Percentiles rank a stretch among this genome's conserved stretches.
These are phyloP conservation scores for Aspergillus pseudoterreus DNA, from an alignment of 2,329 filamentous ascomycete genomes.

Conservation along the genomic window DNA sequence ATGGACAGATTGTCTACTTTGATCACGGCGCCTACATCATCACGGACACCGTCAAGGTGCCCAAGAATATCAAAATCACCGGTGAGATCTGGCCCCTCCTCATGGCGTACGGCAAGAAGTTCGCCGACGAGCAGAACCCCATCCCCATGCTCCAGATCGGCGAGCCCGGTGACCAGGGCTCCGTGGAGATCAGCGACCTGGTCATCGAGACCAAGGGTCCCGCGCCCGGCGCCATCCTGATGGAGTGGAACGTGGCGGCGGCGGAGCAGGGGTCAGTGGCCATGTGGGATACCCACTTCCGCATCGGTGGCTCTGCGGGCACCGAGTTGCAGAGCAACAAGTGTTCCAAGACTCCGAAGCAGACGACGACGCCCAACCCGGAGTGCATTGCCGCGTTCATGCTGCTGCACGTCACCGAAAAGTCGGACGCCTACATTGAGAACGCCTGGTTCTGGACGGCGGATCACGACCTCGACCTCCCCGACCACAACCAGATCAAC, in stretches of 20 bases:
- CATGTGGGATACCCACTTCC: constrained; percentile 95
- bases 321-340: constrained; percentile 75
- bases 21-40: constrained; percentile 63
- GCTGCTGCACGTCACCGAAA: constrained; percentile 54
- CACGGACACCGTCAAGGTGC: constrained; percentile 57
- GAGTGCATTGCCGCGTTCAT: constrained; percentile 72
- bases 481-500: constrained; percentile 63
- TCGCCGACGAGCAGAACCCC: constrained; percentile 71
- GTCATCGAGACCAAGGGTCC: constrained; percentile 81
- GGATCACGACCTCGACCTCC: constrained; percentile 80
- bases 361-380: constrained; percentile 57
- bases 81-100: constrained; percentile 91
- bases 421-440: constrained; percentile 71
- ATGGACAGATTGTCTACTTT: constrained; percentile 60
- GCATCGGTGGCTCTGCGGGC: constrained; percentile 81
- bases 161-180: constrained; percentile 68
- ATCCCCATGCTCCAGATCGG: constrained; percentile 85
- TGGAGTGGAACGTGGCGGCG: constrained; percentile 84
- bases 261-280: constrained; percentile 63
- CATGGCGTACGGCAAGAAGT: constrained; percentile 72
- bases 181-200: constrained; percentile 82
- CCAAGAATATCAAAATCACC: constrained; percentile 77
- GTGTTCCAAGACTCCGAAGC: constrained; percentile 72
- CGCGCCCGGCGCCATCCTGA: constrained; percentile 80
- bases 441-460: constrained; percentile 89